Evolutionary conservation across 352 stramenopile species (phyloP).

Genomic region (Phytophthora constricta): DNA sequence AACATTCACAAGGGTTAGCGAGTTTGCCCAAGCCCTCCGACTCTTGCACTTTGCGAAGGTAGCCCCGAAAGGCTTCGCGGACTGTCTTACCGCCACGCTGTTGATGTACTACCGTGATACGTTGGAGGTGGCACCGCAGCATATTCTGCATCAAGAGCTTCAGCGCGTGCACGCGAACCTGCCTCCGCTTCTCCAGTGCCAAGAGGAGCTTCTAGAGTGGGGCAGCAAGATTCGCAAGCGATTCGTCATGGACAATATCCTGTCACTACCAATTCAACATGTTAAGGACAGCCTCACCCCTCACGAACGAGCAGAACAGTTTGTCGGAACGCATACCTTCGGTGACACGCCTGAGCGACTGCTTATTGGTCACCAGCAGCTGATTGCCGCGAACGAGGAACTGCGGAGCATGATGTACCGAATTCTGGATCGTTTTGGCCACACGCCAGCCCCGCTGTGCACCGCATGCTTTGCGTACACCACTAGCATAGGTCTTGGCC

Average conservation of each 20-base stretch:
- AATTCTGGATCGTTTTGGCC: neutral
- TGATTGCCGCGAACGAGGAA: conserved; percentile 1
- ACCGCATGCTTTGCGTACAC: no score
- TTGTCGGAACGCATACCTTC: conserved; percentile 16
- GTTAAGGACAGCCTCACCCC: neutral
- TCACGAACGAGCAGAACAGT: conserved; percentile 14
- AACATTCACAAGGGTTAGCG: neutral
- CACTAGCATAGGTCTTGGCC: no score
- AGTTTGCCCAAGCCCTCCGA: neutral
- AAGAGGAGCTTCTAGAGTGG: conserved; percentile 5
- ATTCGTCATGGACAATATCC: conserved; percentile 8
- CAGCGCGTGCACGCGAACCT: neutral
- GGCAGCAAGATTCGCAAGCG: conserved; percentile 4
- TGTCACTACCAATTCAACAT: conserved; percentile 9
- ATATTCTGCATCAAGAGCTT: conserved; percentile 2
- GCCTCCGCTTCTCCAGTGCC: neutral
- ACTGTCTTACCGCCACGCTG: conserved; percentile 10
- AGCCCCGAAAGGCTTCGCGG: conserved; percentile 1
- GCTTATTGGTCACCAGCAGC: neutral
- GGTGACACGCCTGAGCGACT: conserved; percentile 1
- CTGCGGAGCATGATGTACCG: neutral
- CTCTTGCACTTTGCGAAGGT: conserved; percentile 8
- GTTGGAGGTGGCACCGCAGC: neutral
- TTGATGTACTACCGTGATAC: conserved; percentile 19
- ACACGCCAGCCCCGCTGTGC: no score